A percentile compares a stretch with the other conserved stretches of the same genome.
These are phyloP conservation scores for Termitomyces heimii DNA, from an alignment of 768 basidiomycete genomes.

Conservation along the genomic window DNA sequence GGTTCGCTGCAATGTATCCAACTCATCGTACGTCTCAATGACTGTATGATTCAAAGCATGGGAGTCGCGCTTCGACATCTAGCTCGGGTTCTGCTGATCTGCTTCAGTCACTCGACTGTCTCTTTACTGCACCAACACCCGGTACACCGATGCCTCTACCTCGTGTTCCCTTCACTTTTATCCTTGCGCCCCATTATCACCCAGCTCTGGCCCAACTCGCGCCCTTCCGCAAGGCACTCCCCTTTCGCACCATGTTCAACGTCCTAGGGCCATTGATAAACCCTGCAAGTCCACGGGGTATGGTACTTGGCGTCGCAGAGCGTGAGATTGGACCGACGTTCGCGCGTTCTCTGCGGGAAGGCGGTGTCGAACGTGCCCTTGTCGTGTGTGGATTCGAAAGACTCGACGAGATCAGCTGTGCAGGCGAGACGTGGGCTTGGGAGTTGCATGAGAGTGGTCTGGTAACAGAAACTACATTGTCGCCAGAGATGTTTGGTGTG, in stretches of 20 bases:
- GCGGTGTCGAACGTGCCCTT: constrained; percentile 78
- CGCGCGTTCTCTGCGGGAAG: constrained; percentile 63
- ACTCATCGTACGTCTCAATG: not conserved
- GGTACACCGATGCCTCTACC: constrained; percentile 53
- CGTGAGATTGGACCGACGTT: constrained; percentile 78
- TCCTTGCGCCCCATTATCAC: constrained; percentile 93
- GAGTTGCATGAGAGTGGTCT: constrained; percentile 57
- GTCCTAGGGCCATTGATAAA: constrained; percentile 91
- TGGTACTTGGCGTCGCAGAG: constrained; percentile 89
- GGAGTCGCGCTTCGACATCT: constrained; percentile 86
- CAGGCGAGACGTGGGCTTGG: constrained; percentile 87
- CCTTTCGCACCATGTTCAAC: constrained; percentile 97
- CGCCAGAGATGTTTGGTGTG: constrained; percentile 76
- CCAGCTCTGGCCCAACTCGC: constrained; percentile 78
- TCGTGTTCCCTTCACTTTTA: constrained; percentile 80
- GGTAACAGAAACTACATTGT: constrained; percentile 57
- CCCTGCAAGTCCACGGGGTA: constrained; percentile 78
- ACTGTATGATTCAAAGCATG: constrained; percentile 55
- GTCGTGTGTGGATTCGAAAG: constrained; percentile 92
- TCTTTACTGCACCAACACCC: constrained; percentile 61
- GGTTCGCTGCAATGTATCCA: constrained; percentile 31
- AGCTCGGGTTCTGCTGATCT: constrained; percentile 95
- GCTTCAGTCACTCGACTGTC: constrained; percentile 76
- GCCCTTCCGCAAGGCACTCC: constrained; percentile 78
- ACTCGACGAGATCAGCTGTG: constrained; percentile 94